Base-by-base conservation (phyloP, 2,329 filamentous ascomycete genomes). In the Podosphaera leucotricha region DNA sequence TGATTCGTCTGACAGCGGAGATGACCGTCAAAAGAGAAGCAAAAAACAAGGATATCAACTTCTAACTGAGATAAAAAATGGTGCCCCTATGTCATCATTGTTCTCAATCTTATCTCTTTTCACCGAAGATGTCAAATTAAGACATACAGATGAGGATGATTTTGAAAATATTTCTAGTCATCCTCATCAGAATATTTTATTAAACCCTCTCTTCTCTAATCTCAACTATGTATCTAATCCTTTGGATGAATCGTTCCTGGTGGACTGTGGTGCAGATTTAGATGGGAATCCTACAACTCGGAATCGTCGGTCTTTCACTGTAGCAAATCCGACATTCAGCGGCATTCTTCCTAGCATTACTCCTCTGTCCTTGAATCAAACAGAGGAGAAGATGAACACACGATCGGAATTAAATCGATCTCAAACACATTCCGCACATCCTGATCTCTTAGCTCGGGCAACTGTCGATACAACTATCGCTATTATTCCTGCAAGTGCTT, bases 61-160 rank as follows among this genome's bases (percentile, higher is more conserved):
- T 35, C 67, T 98, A 44, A 98, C 90, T 0, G 92, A 98, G 61
- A 87, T 98, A 44, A 92, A 90, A 55, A 98, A 98, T 54, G 90
- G 90, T 13, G 86, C 90, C 1, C 87, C 92, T 1, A 94, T 98
- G 87, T 98, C 90, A 4, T 98, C 90, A 0, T 63, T 98, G 1
- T 98, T 98, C 60, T 95, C 90, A 0, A 93, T 98, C 52, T 75
- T 98, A 62, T 92, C 87, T 1, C 66, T 98, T 0, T 98, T 98
- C 57, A 98, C 90, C 2, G 90, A 98, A 59, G 86, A 94, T 55
- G 76, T 98, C 44, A 80, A 81, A 50, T 65, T 98, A 28, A 73
- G 76, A 19, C 68, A 77, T 49, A 72, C 77, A 0, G 75, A 78
- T n/a, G 76, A 81, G 3, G 55, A 59, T 40, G 52, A 55, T 24